Evolutionary conservation across 73 alveolate species (phyloP), one percentile per base, ranked within the genome.

Genomic region (Paramecium sexaurelia): DNA sequence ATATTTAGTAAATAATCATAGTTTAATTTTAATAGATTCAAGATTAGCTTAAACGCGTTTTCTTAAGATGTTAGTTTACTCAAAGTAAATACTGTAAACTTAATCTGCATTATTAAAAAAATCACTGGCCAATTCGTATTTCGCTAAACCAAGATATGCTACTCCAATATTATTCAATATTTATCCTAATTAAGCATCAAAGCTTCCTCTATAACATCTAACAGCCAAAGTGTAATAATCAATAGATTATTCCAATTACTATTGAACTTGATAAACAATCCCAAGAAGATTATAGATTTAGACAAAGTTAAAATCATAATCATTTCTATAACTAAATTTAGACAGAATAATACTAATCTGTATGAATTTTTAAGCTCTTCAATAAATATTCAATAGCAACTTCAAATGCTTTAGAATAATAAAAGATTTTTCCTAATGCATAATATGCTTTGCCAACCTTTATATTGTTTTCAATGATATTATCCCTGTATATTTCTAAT

Each of bases 111-210:
- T 27, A 73, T 73, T 19, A 73, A 73, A 73, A 36, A 36, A 73
- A 33, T 73, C 87, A 37, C 55, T 33, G 1, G 87, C 87, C 8
- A 39, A 73, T 13, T 73, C 55, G 6, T 4, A 5, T 73, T 33
- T 36, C 26, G 32, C 35, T 22, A 73, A 39, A 11, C 43, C 87
- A 20, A 73, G 57, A 73, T 73, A 73, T 20, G 66, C 55, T 36
- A 73, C 55, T 9, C 87, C 87, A 2, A 73, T 33, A 10, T 73
- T 73, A 39, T 73, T 73, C 10, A 73, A 32, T 73, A 73, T 73
- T 10, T 73, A 73, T 73, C 87, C 87, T 73, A 73, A 73, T 73
- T 73, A 19, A n/a, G 57, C 87, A n/a, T 73, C 87, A 17, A 73
- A 36, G 32, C 67, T 32, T 73, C 87, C 87, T 19, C 87, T 35